These are phyloP conservation scores for Hypomontagnella monticulosa DNA, from an alignment of 495 filamentous ascomycete genomes.

Conservation along the genomic window DNA sequence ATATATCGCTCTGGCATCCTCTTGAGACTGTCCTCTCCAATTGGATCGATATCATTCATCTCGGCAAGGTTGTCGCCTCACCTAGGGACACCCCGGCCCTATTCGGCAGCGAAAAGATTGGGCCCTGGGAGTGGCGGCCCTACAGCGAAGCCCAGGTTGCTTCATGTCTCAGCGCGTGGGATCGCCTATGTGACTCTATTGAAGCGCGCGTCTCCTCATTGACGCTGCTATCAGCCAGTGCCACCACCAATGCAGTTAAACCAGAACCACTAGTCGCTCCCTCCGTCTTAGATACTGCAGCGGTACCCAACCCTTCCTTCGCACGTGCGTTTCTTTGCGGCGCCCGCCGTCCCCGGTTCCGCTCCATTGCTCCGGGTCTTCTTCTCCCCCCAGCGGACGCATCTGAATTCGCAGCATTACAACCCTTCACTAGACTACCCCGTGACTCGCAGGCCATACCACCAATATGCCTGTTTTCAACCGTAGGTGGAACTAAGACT, in stretches of 20 bases:
- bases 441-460: slow-evolving; percentile 24
- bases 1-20: slow-evolving; percentile 45
- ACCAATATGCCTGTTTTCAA: slow-evolving; percentile 43
- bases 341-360: slow-evolving; percentile 49
- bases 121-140: slow-evolving; percentile 39
- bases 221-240: neutral
- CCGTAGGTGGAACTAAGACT: slow-evolving; percentile 30
- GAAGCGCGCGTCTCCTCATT: slow-evolving; percentile 34
- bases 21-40: slow-evolving; percentile 53
- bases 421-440: slow-evolving; percentile 40
- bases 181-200: slow-evolving; percentile 34
- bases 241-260: slow-evolving; percentile 1
- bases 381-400: slow-evolving; percentile 43
- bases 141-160: slow-evolving; percentile 40
- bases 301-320: slow-evolving; percentile 46
- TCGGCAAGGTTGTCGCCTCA: slow-evolving; percentile 47
- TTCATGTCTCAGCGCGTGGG: slow-evolving; percentile 22
- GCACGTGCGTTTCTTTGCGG: slow-evolving; percentile 43
- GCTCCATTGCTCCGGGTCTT: slow-evolving; percentile 50
- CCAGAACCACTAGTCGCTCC: slow-evolving; percentile 36
- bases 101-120: slow-evolving; percentile 33
- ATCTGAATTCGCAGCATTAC: slow-evolving; percentile 34
- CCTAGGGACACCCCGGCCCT: slow-evolving; percentile 12
- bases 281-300: slow-evolving; percentile 45
- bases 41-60: slow-evolving; percentile 47